Evolutionary conservation across 2,329 filamentous ascomycete species (phyloP).

Genomic region (Alternaria gansuensis): DNA sequence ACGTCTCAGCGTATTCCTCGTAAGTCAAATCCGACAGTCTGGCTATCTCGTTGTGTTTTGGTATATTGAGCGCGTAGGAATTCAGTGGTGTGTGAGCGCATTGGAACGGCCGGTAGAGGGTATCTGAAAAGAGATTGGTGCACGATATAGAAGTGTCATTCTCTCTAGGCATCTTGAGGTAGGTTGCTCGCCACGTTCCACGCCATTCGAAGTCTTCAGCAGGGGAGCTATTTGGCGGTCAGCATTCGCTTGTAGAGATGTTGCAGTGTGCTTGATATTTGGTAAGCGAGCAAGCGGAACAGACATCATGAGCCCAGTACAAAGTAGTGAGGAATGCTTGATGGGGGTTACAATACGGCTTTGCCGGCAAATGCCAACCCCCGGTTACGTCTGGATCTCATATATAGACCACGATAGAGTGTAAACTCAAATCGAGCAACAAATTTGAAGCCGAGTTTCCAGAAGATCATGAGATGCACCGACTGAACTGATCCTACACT

Average conservation of each 20-base stretch:
- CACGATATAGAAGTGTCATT: conserved; percentile 72
- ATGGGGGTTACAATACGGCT: background rate
- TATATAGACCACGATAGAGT: background rate
- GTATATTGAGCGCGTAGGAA: conserved; percentile 75
- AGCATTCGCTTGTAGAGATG: conserved; percentile 3
- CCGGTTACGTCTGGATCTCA: background rate
- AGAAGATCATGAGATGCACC: background rate
- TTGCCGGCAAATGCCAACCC: background rate
- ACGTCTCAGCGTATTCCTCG: conserved; percentile 76
- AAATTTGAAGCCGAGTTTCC: background rate
- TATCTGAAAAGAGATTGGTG: conserved; percentile 84
- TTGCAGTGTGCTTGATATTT: background rate
- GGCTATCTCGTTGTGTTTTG: conserved; percentile 74
- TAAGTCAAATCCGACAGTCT: conserved; percentile 74
- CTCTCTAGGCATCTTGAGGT: conserved; percentile 66
- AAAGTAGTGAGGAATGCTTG: background rate
- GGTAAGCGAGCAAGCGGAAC: background rate
- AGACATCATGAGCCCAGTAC: background rate
- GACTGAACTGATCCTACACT: background rate
- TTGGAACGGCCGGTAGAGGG: conserved; percentile 87
- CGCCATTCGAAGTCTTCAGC: conserved; percentile 70
- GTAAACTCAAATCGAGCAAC: background rate
- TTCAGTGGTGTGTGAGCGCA: conserved; percentile 78
- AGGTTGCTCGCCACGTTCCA: conserved; percentile 85
- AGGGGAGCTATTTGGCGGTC: conserved; percentile 50